A percentile compares a stretch with the other conserved stretches of the same genome.
phyloP scores from a whole-genome alignment of 495 filamentous ascomycete species.

The Aspergillus baeticus region DNA sequence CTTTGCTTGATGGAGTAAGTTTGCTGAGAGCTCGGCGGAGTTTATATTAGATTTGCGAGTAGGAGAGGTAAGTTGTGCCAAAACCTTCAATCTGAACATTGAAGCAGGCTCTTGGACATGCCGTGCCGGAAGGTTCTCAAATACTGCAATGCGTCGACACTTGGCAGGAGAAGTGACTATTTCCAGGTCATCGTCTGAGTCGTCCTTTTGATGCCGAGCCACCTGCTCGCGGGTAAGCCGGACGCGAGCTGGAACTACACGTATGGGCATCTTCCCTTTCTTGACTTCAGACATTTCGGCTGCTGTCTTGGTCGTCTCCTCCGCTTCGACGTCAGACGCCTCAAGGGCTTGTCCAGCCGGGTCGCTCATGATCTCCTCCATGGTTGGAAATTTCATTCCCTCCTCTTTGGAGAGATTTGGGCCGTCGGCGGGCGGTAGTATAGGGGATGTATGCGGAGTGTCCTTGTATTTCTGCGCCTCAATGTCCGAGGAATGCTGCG shows the following conservation, averaged over 20 bases:
- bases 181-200: conserved; percentile 69
- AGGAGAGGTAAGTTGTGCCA: conserved; percentile 72
- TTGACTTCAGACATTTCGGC: conserved; percentile 5
- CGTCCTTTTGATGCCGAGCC: conserved; percentile 41
- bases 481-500: conserved; percentile 48
- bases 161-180: conserved; percentile 50
- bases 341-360: conserved; percentile 6
- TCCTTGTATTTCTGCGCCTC: conserved; percentile 43
- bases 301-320: background rate
- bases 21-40: conserved; percentile 64
- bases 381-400: conserved; percentile 16
- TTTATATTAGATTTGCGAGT: conserved; percentile 62
- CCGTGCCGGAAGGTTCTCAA: conserved; percentile 64
- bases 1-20: conserved; percentile 65
- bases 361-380: conserved; percentile 19
- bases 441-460: conserved; percentile 52
- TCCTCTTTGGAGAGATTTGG: conserved; percentile 16
- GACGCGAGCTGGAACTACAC: conserved; percentile 36
- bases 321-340: conserved; percentile 5
- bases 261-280: conserved; percentile 22
- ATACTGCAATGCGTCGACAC: conserved; percentile 52
- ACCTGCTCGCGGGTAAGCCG: conserved; percentile 37
- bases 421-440: conserved; percentile 21
- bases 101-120: conserved; percentile 60
- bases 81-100: conserved; percentile 64